These are phyloP conservation scores for Floccularia luteovirens DNA, from an alignment of 768 basidiomycete species.

Conservation along the genomic window DNA sequence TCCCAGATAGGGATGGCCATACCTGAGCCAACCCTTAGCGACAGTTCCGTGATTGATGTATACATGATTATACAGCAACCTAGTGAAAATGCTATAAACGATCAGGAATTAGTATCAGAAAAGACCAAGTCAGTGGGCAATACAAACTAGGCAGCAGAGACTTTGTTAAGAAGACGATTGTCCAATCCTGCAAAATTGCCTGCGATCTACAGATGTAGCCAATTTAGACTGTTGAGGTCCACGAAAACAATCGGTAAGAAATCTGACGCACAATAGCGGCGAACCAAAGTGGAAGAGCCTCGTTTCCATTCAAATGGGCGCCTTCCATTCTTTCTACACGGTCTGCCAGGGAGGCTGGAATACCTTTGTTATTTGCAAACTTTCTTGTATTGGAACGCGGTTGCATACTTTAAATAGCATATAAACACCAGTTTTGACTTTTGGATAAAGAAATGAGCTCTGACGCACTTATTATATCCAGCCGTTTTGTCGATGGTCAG, in stretches of 20 bases:
- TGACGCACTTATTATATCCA: constrained; percentile 27
- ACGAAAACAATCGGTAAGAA: neutral
- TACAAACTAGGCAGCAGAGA: constrained; percentile 21
- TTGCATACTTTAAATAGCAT: constrained; percentile 15
- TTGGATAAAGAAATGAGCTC: neutral
- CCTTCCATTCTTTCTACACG: constrained; percentile 26
- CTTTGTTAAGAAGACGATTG: constrained; percentile 19
- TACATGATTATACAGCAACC: constrained; percentile 13
- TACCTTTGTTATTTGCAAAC: constrained; percentile 13
- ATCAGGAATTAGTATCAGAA: neutral
- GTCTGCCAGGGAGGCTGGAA: constrained; percentile 14
- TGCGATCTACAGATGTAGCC: constrained; percentile 16
- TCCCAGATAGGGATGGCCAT: neutral
- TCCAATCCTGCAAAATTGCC: constrained; percentile 22
- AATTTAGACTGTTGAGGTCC: too few relatives aligned
- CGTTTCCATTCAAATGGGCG: constrained; percentile 26
- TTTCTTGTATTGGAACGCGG: constrained; percentile 20
- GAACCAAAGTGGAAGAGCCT: constrained; percentile 25
- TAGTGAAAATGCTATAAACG: constrained; percentile 4
- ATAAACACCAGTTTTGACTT: neutral
- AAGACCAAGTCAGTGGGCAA: neutral
- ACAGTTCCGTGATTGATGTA: constrained; percentile 13
- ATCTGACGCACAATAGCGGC: constrained; percentile 17
- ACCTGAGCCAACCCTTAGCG: constrained; percentile 6
- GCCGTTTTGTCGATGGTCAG: constrained; percentile 16